A percentile compares a stretch with the other conserved stretches of the same genome.
phyloP scores from a whole-genome alignment of 352 stramenopile genomes.

The Globisporangium splendens region DNA sequence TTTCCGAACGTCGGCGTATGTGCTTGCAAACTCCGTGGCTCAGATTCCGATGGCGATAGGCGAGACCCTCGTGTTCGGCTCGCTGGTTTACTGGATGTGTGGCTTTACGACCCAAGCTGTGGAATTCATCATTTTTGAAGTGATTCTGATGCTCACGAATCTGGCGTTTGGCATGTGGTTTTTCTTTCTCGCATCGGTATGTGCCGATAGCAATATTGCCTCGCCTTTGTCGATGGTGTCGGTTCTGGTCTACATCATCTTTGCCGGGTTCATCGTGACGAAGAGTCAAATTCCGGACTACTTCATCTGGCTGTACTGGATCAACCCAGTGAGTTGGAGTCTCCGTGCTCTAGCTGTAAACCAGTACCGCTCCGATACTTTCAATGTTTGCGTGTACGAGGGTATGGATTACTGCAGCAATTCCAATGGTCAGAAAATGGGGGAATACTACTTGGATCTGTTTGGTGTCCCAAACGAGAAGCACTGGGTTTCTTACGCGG shows the following conservation, averaged over 20 bases:
- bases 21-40: conserved; percentile 9
- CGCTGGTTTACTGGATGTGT: conserved; percentile 19
- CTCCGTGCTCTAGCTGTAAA: conserved; percentile 18
- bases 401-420: conserved; percentile 15
- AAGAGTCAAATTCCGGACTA: conserved; percentile 14
- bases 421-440: conserved; percentile 24
- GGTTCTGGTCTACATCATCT: conserved; percentile 20
- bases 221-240: conserved; percentile 11
- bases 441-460: conserved; percentile 34
- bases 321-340: no score
- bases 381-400: conserved; percentile 11
- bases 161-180: conserved; percentile 20
- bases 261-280: conserved; percentile 21
- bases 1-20: conserved; percentile 11
- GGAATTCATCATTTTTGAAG: conserved; percentile 7
- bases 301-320: conserved; percentile 23
- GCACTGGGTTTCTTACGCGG: conserved; percentile 29
- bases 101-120: conserved; percentile 5
- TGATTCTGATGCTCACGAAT: conserved; percentile 17
- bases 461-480: conserved; percentile 26
- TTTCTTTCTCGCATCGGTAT: conserved; percentile 27
- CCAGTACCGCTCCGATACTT: conserved; percentile 14
- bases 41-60: conserved; percentile 10
- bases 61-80: conserved; percentile 11
- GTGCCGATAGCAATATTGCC: conserved; percentile 5